phyloP scores from a whole-genome alignment of 768 basidiomycete species.

The Cystoderma amianthinum region DNA sequence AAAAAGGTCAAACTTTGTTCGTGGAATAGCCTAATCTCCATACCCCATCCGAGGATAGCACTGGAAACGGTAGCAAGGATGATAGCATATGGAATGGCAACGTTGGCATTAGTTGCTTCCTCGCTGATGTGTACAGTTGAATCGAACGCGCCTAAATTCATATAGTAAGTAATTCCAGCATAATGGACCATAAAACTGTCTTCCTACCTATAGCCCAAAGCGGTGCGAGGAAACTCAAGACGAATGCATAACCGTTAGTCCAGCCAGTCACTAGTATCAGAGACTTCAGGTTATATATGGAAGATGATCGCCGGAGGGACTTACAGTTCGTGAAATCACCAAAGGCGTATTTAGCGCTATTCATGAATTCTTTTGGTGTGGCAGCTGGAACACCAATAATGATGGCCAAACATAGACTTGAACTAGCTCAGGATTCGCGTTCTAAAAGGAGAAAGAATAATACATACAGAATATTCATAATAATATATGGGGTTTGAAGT shows the following conservation, averaged over 20 bases:
- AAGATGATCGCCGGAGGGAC: conserved; percentile 7
- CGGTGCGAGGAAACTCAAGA: conserved; percentile 32
- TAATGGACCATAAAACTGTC: not conserved
- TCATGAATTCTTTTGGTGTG: conserved; percentile 52
- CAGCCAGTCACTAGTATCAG: conserved; percentile 39
- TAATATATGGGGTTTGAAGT: conserved; percentile 62
- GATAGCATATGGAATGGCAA: conserved; percentile 66
- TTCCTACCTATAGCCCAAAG: conserved; percentile 33
- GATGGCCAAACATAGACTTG: conserved; percentile 55
- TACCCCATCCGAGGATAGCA: conserved; percentile 55
- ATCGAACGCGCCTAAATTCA: conserved; percentile 33
- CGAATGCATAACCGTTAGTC: conserved; percentile 54
- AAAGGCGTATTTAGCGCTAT: conserved; percentile 55
- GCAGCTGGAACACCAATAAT: conserved; percentile 67
- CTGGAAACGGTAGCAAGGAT: conserved; percentile 46
- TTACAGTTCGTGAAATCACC: conserved; percentile 46
- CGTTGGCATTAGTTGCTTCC: conserved; percentile 62
- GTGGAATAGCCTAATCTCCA: too few relatives aligned
- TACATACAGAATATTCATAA: conserved; percentile 62
- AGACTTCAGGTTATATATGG: not conserved
- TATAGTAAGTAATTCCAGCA: not conserved
- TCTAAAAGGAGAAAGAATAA: too few relatives aligned
- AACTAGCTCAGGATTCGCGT: not conserved
- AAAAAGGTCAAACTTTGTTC: too few relatives aligned
- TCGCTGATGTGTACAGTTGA: conserved; percentile 63